Percentiles rank a stretch among this genome's conserved stretches.
Conservation (phyloP, 2,329 filamentous ascomycete species). For the Metarhizium guizhouense region DNA sequence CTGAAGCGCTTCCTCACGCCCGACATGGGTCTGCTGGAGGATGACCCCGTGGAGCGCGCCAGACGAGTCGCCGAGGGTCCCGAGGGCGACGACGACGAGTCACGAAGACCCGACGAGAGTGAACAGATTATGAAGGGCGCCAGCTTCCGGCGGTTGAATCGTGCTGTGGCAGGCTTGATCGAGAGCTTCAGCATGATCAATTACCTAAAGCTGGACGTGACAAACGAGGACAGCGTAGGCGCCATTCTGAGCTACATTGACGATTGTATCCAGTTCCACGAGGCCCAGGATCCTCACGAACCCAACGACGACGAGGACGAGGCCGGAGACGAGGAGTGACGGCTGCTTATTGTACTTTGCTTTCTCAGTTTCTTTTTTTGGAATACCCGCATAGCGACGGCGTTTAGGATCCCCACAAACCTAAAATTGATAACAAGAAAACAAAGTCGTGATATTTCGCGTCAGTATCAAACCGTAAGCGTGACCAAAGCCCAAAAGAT, state of each 20-base stretch:
- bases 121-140: slow-evolving; percentile 69
- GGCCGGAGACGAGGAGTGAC: slow-evolving; percentile 27
- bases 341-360: not conserved
- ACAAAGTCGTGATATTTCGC: too few relatives aligned
- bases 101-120: slow-evolving; percentile 53
- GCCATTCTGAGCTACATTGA: slow-evolving; percentile 85
- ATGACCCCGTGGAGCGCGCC: slow-evolving; percentile 53
- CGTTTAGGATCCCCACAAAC: slow-evolving; percentile 16
- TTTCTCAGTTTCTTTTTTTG: not conserved
- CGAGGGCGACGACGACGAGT: slow-evolving; percentile 40
- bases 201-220: slow-evolving; percentile 80
- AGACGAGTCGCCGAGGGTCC: slow-evolving; percentile 29
- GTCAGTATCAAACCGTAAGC: too few relatives aligned
- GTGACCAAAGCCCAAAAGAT: too few relatives aligned
- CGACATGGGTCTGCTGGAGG: slow-evolving; percentile 72
- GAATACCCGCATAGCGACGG: slow-evolving; percentile 31
- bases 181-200: slow-evolving; percentile 98
- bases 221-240: slow-evolving; percentile 85
- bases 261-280: slow-evolving; percentile 86
- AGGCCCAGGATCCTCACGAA: slow-evolving; percentile 85
- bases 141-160: slow-evolving; percentile 75
- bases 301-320: slow-evolving; percentile 57
- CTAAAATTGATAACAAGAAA: too few relatives aligned
- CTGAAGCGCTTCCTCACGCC: slow-evolving; percentile 85
- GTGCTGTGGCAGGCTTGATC: slow-evolving; percentile 81